Base-by-base conservation (phyloP, 2,329 filamentous ascomycete genomes). In the Sporothrix sp. region DNA sequence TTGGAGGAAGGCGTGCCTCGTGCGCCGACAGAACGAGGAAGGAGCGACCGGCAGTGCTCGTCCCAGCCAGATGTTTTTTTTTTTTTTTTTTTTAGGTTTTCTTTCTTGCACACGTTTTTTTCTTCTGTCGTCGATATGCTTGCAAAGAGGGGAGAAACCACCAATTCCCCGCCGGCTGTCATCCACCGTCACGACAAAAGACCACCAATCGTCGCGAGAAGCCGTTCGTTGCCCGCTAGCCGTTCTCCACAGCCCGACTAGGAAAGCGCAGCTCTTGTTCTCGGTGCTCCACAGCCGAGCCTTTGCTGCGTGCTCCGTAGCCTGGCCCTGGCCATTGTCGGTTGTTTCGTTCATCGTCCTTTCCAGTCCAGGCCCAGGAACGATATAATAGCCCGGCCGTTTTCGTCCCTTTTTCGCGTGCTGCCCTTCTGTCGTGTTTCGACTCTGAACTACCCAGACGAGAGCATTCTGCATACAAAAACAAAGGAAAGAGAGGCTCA, bases 231-330 rank as follows among this genome's bases (percentile, higher is more conserved):
- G 38, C 37, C 40, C 40, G 48, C 51, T 55, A 55, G 53, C 51
- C 32, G 45, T 51, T 51, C 53, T 53, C 51, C 53, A 48, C 51
- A 53, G 39, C 38, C 46, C 44, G 43, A 27, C 40, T 46, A 38
- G 35, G 32, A 48, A 36, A 28, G 36, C 25, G 27, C 44, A 20
- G 25, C 14, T 42, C 16, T 47, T 36, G 11, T 43, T 48, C 44
- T 49, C 46, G 30, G 23, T 52, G 47, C 51, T 50, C 51, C 47
- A 51, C 53, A 51, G 43, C 51, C 51, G 51, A 45, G 43, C 42
- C 25, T 25, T 45, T 49, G n/a, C 32, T 52, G 44, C 42, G 23
- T n/a, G 35, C n/a, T n/a, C n/a, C n/a, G n/a, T n/a, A n/a, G n/a
- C n/a, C n/a, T n/a, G n/a, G n/a, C n/a, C 25, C 40, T 21, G 39